phyloP scores from a whole-genome alignment of 2,329 filamentous ascomycete genomes.

The Zymoseptoria pseudotritici region DNA sequence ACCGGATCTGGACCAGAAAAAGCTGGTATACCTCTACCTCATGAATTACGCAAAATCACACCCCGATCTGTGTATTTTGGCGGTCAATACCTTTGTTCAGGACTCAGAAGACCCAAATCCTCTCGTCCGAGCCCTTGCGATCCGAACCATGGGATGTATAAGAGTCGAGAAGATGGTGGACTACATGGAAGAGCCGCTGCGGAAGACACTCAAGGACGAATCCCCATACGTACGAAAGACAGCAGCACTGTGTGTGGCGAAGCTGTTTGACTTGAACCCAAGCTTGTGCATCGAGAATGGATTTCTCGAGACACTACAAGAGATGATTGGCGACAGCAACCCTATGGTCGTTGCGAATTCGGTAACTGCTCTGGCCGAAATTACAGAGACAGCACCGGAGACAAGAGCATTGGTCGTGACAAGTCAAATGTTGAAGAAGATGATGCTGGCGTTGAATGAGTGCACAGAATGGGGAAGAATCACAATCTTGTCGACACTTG shows the following conservation, averaged over 20 bases:
- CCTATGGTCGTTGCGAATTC: conserved; percentile 99
- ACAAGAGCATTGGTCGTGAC: conserved; percentile 81
- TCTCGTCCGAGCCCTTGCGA: conserved; percentile 85
- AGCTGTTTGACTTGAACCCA: conserved; percentile 92
- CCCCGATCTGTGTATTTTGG: conserved; percentile 94
- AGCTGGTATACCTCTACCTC: conserved; percentile 95
- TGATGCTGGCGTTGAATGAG: conserved; percentile 92
- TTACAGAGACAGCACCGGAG: conserved; percentile 82
- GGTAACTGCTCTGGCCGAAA: conserved; percentile 87
- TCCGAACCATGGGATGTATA: conserved; percentile 98
- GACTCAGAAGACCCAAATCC: conserved; percentile 98
- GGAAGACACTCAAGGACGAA: conserved; percentile 94
- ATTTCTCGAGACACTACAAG: conserved; percentile 86
- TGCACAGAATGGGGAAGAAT: conserved; percentile 98
- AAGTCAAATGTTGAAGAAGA: conserved; percentile 78
- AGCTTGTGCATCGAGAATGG: conserved; percentile 92
- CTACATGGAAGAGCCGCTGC: conserved; percentile 96
- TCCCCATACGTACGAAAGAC: conserved; percentile 98
- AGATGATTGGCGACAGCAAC: conserved; percentile 94
- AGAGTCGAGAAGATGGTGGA: conserved; percentile 99
- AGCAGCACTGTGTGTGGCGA: conserved; percentile 93
- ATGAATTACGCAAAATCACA: conserved; percentile 99
- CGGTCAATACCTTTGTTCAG: conserved; percentile 98
- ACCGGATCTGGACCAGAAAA: conserved; percentile 92
- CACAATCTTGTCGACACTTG: conserved; percentile 81